phyloP scores from a whole-genome alignment of 179 eudicot genomes.

The Silene noctiflora region DNA sequence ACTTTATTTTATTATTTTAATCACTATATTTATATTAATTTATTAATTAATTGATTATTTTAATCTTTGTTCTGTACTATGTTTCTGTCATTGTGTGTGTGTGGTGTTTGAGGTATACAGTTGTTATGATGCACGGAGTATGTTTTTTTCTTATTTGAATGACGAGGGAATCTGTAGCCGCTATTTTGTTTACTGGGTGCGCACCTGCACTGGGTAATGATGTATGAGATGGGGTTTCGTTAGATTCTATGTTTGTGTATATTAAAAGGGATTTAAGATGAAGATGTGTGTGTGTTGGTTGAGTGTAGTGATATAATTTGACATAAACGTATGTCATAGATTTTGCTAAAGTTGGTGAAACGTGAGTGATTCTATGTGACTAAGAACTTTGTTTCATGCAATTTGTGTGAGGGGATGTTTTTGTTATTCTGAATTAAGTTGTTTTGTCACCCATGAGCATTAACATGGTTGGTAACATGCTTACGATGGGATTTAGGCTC shows the following conservation, averaged over 20 bases:
- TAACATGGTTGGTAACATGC: constrained; percentile 9
- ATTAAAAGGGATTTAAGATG: constrained; percentile 16
- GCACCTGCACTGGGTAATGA: neutral
- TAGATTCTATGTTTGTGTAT: constrained; percentile 20
- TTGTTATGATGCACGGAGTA: neutral
- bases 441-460: constrained; percentile 12
- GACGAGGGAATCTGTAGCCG: neutral
- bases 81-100: neutral
- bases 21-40: neutral
- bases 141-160: neutral
- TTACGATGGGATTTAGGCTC: neutral
- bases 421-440: constrained; percentile 14
- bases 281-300: neutral
- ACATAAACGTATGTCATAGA: constrained; percentile 16
- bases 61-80: neutral
- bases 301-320: constrained; percentile 5
- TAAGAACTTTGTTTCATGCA: constrained; percentile 26
- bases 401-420: constrained; percentile 28
- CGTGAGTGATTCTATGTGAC: constrained; percentile 16
- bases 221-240: constrained; percentile 20
- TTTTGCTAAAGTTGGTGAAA: constrained; percentile 13
- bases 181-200: neutral
- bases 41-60: neutral
- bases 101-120: neutral
- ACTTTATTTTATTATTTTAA: constrained; percentile 12